Evolutionary conservation across 345 rosid species (phyloP).

Genomic region (Physaria fendleri): DNA sequence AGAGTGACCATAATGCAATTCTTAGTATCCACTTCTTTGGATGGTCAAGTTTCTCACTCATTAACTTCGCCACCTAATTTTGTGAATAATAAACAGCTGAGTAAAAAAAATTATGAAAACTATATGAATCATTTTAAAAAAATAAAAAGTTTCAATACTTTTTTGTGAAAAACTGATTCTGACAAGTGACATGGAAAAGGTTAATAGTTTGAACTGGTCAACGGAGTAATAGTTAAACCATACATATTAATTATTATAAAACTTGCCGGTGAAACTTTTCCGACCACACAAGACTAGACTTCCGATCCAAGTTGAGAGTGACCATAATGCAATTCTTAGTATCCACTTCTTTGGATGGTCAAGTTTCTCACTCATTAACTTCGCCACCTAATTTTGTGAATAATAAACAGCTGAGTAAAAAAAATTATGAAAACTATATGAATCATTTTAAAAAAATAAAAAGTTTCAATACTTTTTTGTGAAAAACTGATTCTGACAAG

Average conservation of each 20-base stretch:
- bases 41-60: conserved; percentile 56
- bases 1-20: conserved; percentile 46
- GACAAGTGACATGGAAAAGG: no score
- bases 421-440: background rate
- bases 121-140: background rate
- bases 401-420: conserved; percentile 1
- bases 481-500: no score
- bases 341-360: conserved; percentile 73
- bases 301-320: conserved; percentile 67
- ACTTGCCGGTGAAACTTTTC: conserved; percentile 36
- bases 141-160: no score
- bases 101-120: background rate
- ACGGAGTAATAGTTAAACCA: no score
- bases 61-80: conserved; percentile 43
- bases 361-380: conserved; percentile 46
- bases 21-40: conserved; percentile 66
- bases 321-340: conserved; percentile 44
- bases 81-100: background rate
- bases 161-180: no score
- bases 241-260: no score
- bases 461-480: no score
- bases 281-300: conserved; percentile 66
- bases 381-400: conserved; percentile 37
- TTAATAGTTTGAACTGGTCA: no score
- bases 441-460: no score